Evolutionary conservation across 768 basidiomycete genomes (phyloP), one percentile per base, ranked within the genome.

Genomic region (Amanita subjunquillea): DNA sequence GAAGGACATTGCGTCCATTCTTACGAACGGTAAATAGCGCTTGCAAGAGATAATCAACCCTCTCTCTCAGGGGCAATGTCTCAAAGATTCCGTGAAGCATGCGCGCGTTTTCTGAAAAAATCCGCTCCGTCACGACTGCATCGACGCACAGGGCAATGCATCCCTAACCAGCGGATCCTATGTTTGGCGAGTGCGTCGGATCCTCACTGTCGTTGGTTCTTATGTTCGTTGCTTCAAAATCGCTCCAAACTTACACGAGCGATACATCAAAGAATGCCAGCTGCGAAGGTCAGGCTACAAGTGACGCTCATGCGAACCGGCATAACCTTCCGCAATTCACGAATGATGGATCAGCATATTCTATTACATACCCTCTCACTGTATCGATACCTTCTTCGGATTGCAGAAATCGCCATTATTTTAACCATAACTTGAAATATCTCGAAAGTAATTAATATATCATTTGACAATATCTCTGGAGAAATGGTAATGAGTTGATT

Each of bases 1-100:
- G 69, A 86, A 80, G 61, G 94, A 94, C 57, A 73, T 97, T 57
- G 88, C 84, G 3, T 65, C 72, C 43, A 76, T 95, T 53, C 72
- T 95, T 27, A 61, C 66, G 37, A 62, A 58, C n/a, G 59, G 62
- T 13, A 65, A 62, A 59, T 65, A 58, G 58, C 41, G 46, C 17
- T 27, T 34, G 47, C 29, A 15, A 7, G 37, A 13, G 29, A 22
- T 17, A n/a, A 46, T 20, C 22, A 43, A 22, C 17, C 29, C 34
- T 38, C 29, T n/a, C 23, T 43, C 41, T 38, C 34, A 41, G 37
- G 42, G n/a, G 44, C 29, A 15, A 46, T 29, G 15, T n/a, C 27
- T 46, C n/a, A 32, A 15, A 30, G 44, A 17, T 42, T 12, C 20
- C 10, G 3, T 23, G 20, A 22, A 23, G 20, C 41, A 34, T 34